Base-by-base conservation (phyloP, 495 filamentous ascomycete species). In the Aspergillus sclerotioniger region DNA sequence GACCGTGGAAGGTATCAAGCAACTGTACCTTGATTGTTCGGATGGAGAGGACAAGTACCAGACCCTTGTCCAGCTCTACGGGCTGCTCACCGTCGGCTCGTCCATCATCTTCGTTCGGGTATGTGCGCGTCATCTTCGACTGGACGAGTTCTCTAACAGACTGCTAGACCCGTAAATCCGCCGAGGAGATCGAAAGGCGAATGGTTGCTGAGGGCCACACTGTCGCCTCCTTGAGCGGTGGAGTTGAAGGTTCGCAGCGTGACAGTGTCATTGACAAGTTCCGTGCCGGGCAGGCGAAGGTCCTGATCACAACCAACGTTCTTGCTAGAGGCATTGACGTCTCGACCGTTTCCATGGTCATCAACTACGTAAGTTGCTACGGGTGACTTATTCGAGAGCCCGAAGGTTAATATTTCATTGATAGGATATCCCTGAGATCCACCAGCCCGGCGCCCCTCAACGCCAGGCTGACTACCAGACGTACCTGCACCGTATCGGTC, bases 271-370 rank as follows among this genome's bases (percentile, higher is more conserved):
- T 99, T 58, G 89, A 96, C 64, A 75, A 87, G 12, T 99, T 98
- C 86, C 88, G 94, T 58, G 80, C 69, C 19, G 92, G 92, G 50
- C 78, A 84, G 25, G 89, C 90, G 52, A 99, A 98, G 79, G 94
- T 99, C n/a, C 86, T 99, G 56, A 97, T 98, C 67, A 93, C 95
- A 0, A 99, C 95, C 63, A 98, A 99, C 67, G 93, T 99, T 37
- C 84, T 99, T 50, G 89, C 95, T 6, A 90, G 95, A 66, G 95
- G 95, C 64, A 97, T 99, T 59, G 95, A 99, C 74, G 92, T 99
- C 10, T 90, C 91, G 31, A 92, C 92, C 17, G 95, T 98, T 3
- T 95, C 91, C 16, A 90, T 99, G 82, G 95, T 99, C 33, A 87
- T 99, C 74, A 99, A 99, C 77, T 99, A 98, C 72, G 77, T 82